A percentile compares a stretch with the other conserved stretches of the same genome.
phyloP scores from a whole-genome alignment of 1,139 yeast genomes.

The Pichia sp. region DNA sequence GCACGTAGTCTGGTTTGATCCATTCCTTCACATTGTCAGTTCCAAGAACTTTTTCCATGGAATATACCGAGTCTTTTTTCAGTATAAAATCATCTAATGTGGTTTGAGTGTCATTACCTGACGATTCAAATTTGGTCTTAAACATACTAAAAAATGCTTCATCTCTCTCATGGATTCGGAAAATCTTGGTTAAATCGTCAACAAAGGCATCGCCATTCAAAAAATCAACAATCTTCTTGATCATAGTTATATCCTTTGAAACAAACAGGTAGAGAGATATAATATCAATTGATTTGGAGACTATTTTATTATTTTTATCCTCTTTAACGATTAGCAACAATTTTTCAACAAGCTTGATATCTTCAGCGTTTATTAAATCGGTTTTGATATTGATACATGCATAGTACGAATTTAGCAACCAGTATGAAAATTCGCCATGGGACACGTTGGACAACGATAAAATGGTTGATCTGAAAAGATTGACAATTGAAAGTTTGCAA shows the following conservation, averaged over 20 bases:
- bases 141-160: slow-evolving; percentile 39
- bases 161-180: slow-evolving; percentile 34
- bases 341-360: slow-evolving; percentile 42
- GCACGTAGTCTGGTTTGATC: slow-evolving; percentile 43
- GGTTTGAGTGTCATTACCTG: slow-evolving; percentile 47
- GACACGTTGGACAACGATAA: neutral
- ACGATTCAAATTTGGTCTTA: slow-evolving; percentile 35
- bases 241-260: slow-evolving; percentile 42
- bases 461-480: neutral
- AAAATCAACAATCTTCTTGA: slow-evolving; percentile 36
- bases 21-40: slow-evolving; percentile 40
- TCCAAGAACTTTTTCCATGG: slow-evolving; percentile 12
- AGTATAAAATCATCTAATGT: neutral
- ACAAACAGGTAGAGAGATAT: slow-evolving; percentile 51
- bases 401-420: slow-evolving; percentile 1
- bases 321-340: slow-evolving; percentile 28
- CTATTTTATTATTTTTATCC: slow-evolving; percentile 27
- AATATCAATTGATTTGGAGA: slow-evolving; percentile 66
- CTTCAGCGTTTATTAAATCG: slow-evolving; percentile 26
- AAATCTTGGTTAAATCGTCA: slow-evolving; percentile 27
- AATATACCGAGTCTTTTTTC: slow-evolving; percentile 7
- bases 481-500: neutral
- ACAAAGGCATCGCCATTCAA: slow-evolving; percentile 33
- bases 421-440: no score
- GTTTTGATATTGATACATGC: slow-evolving; percentile 3